phyloP scores from a whole-genome alignment of 208 protist genomes.

The Herpetomonas samuelpessoai region DNA sequence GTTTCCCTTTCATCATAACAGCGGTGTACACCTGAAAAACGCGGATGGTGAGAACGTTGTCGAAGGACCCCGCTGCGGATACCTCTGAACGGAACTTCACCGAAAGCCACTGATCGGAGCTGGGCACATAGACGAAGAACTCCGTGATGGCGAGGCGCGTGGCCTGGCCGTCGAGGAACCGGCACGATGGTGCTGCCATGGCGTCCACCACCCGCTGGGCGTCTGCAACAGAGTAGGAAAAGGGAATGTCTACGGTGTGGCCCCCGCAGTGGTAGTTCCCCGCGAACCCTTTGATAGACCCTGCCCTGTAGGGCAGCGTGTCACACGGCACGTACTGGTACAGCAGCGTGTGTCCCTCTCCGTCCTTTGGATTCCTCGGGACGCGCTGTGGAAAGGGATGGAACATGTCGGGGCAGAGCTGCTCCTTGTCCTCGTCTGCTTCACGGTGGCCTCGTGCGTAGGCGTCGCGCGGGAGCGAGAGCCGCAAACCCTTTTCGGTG shows the following conservation, averaged over 20 bases:
- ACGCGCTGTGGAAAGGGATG: slow-evolving; percentile 8
- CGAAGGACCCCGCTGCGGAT: slow-evolving; percentile 13
- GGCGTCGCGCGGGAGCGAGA: slow-evolving; percentile 2
- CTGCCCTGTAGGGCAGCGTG: not conserved
- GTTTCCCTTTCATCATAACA: not conserved
- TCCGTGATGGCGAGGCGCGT: slow-evolving; percentile 22
- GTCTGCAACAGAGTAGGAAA: slow-evolving; percentile 7
- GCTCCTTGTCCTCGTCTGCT: not conserved
- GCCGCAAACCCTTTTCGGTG: not conserved
- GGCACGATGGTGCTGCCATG: slow-evolving; percentile 8
- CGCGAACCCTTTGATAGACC: not conserved
- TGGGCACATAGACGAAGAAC: slow-evolving; percentile 29
- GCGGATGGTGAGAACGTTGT: not conserved
- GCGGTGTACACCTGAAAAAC: slow-evolving; percentile 24
- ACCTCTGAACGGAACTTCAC: slow-evolving; percentile 26
- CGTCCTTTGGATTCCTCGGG: not conserved
- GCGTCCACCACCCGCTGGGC: slow-evolving; percentile 4
- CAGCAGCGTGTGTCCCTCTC: slow-evolving; percentile 4
- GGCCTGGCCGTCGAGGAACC: slow-evolving; percentile 21
- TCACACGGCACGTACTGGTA: slow-evolving; percentile 13
- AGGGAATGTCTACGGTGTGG: slow-evolving; percentile 32
- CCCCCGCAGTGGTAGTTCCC: slow-evolving; percentile 32
- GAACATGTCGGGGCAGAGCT: slow-evolving; percentile 4
- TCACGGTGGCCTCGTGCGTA: not conserved
- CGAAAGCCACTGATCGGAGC: slow-evolving; percentile 11